Conservation (phyloP, 805 yeast genomes). For the Dipodascopsis uninucleata region DNA sequence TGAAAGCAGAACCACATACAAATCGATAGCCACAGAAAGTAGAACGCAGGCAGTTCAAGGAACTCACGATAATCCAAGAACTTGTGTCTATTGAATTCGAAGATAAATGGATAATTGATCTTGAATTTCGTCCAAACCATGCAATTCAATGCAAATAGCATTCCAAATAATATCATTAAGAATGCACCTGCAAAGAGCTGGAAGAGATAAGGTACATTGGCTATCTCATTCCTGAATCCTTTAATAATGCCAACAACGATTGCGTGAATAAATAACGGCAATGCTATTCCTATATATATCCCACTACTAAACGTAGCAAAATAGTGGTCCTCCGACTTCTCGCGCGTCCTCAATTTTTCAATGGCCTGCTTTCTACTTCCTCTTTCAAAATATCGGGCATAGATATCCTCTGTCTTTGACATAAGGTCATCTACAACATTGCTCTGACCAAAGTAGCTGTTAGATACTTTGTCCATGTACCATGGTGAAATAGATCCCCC, state of each 20-base stretch:
- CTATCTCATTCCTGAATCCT: constrained; percentile 37
- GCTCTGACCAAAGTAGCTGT: constrained; percentile 57
- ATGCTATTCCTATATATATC: constrained; percentile 59
- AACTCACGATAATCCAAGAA: constrained; percentile 65
- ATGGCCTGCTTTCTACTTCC: constrained; percentile 69
- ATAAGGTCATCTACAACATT: constrained; percentile 64
- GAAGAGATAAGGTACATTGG: constrained; percentile 58
- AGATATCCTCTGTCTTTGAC: constrained; percentile 62
- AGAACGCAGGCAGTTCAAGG: constrained; percentile 58
- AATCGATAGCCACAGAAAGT: constrained; percentile 54
- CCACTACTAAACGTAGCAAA: constrained; percentile 57
- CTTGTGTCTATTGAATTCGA: constrained; percentile 73
- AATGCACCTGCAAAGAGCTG: constrained; percentile 95
- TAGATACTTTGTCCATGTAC: constrained; percentile 58
- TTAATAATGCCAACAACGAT: constrained; percentile 48
- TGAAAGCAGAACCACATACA: constrained; percentile 74
- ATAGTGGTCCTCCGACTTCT: constrained; percentile 39
- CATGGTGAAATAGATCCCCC: constrained; percentile 42
- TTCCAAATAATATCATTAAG: constrained; percentile 54
- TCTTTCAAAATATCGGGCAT: constrained; percentile 60
- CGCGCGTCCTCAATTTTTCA: constrained; percentile 58
- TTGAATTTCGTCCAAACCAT: constrained; percentile 67
- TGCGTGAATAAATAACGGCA: constrained; percentile 65
- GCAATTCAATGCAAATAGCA: constrained; percentile 67
- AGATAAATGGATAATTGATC: constrained; percentile 86